Percentiles rank a stretch among this genome's conserved stretches.
These are phyloP conservation scores for Mortierella sp. DNA, from an alignment of 371 early-diverging fungal species.

Conservation along the genomic window DNA sequence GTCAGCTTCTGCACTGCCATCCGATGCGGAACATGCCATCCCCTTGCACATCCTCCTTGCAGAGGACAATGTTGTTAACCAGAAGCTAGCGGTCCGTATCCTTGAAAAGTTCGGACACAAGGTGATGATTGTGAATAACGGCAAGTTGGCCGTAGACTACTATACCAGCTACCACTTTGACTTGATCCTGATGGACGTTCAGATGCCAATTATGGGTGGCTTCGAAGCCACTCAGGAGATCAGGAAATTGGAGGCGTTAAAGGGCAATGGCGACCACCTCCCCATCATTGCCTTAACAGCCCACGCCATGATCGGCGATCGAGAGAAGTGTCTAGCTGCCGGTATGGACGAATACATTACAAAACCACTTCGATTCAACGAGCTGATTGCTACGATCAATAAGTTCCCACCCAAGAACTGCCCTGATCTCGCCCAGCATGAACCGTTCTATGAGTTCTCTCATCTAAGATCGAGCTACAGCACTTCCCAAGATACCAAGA, in stretches of 20 bases:
- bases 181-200: conserved; percentile 86
- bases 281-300: conserved; percentile 87
- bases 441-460: conserved; percentile 35
- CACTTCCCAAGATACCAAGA: conserved; percentile 31
- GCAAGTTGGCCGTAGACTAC: conserved; percentile 78
- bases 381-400: conserved; percentile 72
- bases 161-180: conserved; percentile 72
- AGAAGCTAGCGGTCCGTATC: conserved; percentile 80
- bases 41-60: conserved; percentile 80
- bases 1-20: conserved; percentile 68
- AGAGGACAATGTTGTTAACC: conserved; percentile 89
- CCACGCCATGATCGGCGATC: conserved; percentile 86
- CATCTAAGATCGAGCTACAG: conserved; percentile 20
- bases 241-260: conserved; percentile 69
- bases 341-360: conserved; percentile 88
- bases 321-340: conserved; percentile 78
- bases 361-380: conserved; percentile 74
- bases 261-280: conserved; percentile 62
- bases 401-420: conserved; percentile 63
- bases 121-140: conserved; percentile 79
- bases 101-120: conserved; percentile 82
- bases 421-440: conserved; percentile 45
- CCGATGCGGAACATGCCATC: conserved; percentile 60
- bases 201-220: conserved; percentile 85
- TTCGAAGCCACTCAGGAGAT: conserved; percentile 82